Conservation (phyloP, 768 basidiomycete genomes). For the Leccinum aurantiacum region DNA sequence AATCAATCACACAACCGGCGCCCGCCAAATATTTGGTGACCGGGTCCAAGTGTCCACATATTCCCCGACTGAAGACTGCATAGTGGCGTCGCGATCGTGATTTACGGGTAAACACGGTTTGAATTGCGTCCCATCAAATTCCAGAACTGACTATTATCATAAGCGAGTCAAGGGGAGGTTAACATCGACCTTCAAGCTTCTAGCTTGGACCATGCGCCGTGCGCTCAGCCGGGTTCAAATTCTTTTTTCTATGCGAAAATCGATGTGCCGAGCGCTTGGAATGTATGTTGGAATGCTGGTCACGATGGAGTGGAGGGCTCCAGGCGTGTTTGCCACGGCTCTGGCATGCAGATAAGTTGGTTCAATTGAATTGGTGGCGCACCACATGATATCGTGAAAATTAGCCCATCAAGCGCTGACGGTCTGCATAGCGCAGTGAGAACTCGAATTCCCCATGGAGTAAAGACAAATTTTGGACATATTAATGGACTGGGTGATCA, state of each 20-base stretch:
- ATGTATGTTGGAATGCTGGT: neutral
- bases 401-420: neutral
- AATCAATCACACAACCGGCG: neutral
- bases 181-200: neutral
- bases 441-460: neutral
- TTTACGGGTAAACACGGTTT: neutral
- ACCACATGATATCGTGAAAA: neutral
- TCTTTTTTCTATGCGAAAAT: neutral
- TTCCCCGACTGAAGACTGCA: neutral
- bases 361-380: neutral
- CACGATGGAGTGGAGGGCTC: neutral
- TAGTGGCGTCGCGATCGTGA: neutral
- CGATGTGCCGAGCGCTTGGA: neutral
- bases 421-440: neutral
- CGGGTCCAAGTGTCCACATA: neutral
- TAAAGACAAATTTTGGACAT: neutral
- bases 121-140: neutral
- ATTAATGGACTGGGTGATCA: neutral
- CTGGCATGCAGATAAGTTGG: neutral
- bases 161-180: neutral
- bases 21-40: slow-evolving; percentile 9
- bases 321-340: neutral
- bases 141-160: neutral
- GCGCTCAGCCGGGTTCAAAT: neutral
- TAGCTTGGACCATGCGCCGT: neutral